Base-by-base conservation (phyloP, 345 rosid species). In the Balakata baccata region DNA sequence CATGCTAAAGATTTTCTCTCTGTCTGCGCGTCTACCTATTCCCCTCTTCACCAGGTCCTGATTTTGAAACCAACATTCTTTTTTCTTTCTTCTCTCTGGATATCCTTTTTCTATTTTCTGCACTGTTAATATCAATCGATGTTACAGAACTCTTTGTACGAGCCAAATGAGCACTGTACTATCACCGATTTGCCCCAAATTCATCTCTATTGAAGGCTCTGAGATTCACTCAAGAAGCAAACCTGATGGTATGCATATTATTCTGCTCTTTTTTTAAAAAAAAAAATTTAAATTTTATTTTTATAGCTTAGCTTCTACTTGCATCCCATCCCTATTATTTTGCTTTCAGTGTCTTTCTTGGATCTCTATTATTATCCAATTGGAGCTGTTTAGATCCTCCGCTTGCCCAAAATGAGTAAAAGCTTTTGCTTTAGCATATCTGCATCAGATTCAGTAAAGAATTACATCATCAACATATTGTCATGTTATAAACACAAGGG, bases 181-280 rank as follows among this genome's bases (percentile, higher is more conserved):
- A 41, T 71, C 85, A 69, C 86, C 83, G 16, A 49, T 65, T 66
- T 76, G 77, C 74, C 87, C 88, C 2, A 89, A 85, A 71, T 89
- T 92, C 57, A 72, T 88, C 61, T 74, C 89, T 13, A 80, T 85
- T 38, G 89, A 85, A 77, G 88, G 84, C 45, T 76, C 69, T 50
- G 92, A 82, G 79, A 23, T 78, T 17, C 43, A 41, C 74, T 82
- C 83, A 7, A 78, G 68, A 74, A 79, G 84, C 18, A 76, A 82
- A 63, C 56, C 79, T 77, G 92, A 88, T 75, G 87, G 90, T 89
- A 76, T 74, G 78, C 66, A 61, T 53, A 34, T 34, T 61, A 12
- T 41, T 64, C 14, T 6, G 22, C 29, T 70, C 59, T 54, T 54
- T 54, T 18, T 3, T n/a, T n/a, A n/a, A n/a, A n/a, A n/a, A n/a